Conservation (phyloP, 306 rosid genomes). For the Potentilla sterilis region DNA sequence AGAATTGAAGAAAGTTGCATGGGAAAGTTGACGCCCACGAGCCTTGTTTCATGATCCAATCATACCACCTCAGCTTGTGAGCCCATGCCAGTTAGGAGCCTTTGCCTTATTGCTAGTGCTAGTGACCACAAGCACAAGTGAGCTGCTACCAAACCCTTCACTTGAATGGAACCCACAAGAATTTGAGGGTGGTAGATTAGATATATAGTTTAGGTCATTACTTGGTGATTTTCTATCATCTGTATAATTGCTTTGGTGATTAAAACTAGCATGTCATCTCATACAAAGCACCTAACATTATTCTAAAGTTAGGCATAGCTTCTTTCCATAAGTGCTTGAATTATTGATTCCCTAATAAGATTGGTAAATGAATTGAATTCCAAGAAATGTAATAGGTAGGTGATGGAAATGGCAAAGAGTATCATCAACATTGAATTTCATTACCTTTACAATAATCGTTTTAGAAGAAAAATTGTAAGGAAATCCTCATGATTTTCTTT, state of each 20-base stretch:
- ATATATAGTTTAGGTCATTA: neutral
- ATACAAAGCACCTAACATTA: neutral
- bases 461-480: neutral
- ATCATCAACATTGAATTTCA: neutral
- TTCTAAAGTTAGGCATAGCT: neutral
- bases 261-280: neutral
- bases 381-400: neutral
- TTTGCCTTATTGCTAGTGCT: conserved; percentile 17
- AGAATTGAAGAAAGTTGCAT: conserved; percentile 30
- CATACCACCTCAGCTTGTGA: conserved; percentile 50
- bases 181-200: neutral
- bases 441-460: neutral
- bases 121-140: conserved; percentile 19
- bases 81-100: conserved; percentile 41
- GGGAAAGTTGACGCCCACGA: conserved; percentile 61
- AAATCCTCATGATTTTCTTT: neutral
- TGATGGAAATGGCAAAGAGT: neutral
- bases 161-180: conserved; percentile 14
- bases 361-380: neutral
- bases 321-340: conserved; percentile 1
- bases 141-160: conserved; percentile 10
- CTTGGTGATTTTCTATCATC: conserved; percentile 1
- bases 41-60: conserved; percentile 70
- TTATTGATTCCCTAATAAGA: neutral
- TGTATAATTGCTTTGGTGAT: conserved; percentile 14